A percentile compares a stretch with the other conserved stretches of the same genome.
phyloP scores from a whole-genome alignment of 305 asterid genomes.

The Fraxinus xanthoxyloides region DNA sequence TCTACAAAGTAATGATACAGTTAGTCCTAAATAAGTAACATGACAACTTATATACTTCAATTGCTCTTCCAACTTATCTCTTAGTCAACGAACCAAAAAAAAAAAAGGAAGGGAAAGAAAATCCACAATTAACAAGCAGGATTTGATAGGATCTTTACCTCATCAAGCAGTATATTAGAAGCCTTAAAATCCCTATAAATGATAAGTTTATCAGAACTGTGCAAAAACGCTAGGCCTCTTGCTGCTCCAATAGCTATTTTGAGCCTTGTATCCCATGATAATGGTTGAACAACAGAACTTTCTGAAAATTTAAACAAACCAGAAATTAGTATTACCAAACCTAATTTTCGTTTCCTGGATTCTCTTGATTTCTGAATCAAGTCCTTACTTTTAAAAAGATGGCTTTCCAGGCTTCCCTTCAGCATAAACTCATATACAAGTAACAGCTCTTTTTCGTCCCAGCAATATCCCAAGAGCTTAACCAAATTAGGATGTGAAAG shows the following conservation, averaged over 20 bases:
- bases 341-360: neutral
- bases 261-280: slow-evolving; percentile 75
- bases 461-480: slow-evolving; percentile 85
- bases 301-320: slow-evolving; percentile 43
- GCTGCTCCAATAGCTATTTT: slow-evolving; percentile 88
- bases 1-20: neutral
- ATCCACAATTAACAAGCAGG: neutral
- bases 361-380: slow-evolving; percentile 18
- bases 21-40: neutral
- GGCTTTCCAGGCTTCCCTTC: slow-evolving; percentile 88
- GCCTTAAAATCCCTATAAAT: slow-evolving; percentile 93
- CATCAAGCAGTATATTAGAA: slow-evolving; percentile 88
- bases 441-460: slow-evolving; percentile 74
- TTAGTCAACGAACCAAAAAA: neutral
- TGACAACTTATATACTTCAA: neutral
- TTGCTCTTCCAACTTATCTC: neutral
- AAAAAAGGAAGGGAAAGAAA: neutral
- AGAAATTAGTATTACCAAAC: slow-evolving; percentile 16
- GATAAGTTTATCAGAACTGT: slow-evolving; percentile 64
- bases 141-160: slow-evolving; percentile 43
- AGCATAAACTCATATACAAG: slow-evolving; percentile 88
- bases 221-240: slow-evolving; percentile 73
- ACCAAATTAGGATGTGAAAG: slow-evolving; percentile 91
- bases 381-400: slow-evolving; percentile 83
- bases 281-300: slow-evolving; percentile 47